Percentiles rank a stretch among this genome's conserved stretches.
Evolutionary conservation across 2,329 filamentous ascomycete species (phyloP).

Genomic region (Talaromyces sp.): DNA sequence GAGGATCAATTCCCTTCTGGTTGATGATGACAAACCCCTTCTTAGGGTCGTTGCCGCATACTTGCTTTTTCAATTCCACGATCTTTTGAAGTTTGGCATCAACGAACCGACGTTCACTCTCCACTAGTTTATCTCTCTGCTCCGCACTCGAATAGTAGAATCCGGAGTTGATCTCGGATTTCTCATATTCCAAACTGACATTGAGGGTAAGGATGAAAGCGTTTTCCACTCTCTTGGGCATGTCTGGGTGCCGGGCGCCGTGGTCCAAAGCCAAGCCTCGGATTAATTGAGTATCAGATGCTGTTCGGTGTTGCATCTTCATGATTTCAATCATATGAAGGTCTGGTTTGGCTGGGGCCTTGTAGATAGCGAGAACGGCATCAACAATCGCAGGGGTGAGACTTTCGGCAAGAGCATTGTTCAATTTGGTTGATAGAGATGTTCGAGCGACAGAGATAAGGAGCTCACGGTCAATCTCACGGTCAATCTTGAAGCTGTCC

Average conservation of each 20-base stretch:
- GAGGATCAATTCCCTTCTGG: constrained; percentile 97
- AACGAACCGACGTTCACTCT: constrained; percentile 92
- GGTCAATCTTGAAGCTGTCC: constrained; percentile 83
- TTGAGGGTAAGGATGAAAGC: constrained; percentile 93
- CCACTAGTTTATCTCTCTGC: constrained; percentile 94
- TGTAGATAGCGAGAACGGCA: constrained; percentile 89
- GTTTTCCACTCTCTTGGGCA: constrained; percentile 95
- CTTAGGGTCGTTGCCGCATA: constrained; percentile 86
- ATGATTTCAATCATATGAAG: constrained; percentile 99
- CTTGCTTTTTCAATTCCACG: constrained; percentile 94
- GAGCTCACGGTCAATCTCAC: constrained; percentile 87
- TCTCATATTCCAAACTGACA: constrained; percentile 96
- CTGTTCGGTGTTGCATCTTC: constrained; percentile 99
- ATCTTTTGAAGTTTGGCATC: constrained; percentile 97
- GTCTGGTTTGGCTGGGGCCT: constrained; percentile 84
- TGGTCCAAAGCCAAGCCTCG: constrained; percentile 89
- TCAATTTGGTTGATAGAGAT: constrained; percentile 91
- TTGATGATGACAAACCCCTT: constrained; percentile 98
- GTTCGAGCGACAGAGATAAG: constrained; percentile 89
- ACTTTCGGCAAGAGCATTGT: constrained; percentile 78
- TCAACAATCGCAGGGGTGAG: constrained; percentile 95
- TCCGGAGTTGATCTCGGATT: constrained; percentile 97
- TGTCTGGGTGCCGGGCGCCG: constrained; percentile 92
- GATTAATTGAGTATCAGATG: constrained; percentile 93
- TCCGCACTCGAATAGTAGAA: constrained; percentile 99